Evolutionary conservation across 2,329 filamentous ascomycete species (phyloP).

Genomic region (Paecilomyces sp.): DNA sequence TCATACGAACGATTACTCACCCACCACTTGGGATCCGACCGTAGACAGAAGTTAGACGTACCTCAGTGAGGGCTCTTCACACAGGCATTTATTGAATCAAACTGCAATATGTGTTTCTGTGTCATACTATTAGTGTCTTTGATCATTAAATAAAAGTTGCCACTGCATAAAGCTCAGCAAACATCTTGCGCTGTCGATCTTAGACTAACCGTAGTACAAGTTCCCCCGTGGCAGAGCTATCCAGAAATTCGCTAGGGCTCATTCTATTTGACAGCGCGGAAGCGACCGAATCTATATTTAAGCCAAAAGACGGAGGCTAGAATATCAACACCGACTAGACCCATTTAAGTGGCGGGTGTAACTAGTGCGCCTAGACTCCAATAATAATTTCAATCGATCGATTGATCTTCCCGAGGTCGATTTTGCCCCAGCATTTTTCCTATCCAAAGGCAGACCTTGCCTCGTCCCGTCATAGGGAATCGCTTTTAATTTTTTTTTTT

Average conservation of each 20-base stretch:
- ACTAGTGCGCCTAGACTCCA: background rate
- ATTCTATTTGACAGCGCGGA: background rate
- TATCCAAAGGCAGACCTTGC: background rate
- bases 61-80: background rate
- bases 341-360: background rate
- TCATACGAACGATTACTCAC: slow-evolving; percentile 45
- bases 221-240: background rate
- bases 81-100: background rate
- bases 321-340: background rate
- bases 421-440: background rate
- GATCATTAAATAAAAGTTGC: background rate
- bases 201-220: background rate
- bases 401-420: background rate
- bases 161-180: background rate
- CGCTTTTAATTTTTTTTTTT: background rate
- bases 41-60: background rate
- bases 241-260: background rate
- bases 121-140: background rate
- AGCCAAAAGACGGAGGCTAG: background rate
- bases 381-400: background rate
- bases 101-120: background rate
- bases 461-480: background rate
- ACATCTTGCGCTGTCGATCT: background rate
- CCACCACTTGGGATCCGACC: background rate
- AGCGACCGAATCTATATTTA: background rate